Evolutionary conservation across 2,329 filamentous ascomycete species (phyloP).

Genomic region (Xylariaceae sp.): DNA sequence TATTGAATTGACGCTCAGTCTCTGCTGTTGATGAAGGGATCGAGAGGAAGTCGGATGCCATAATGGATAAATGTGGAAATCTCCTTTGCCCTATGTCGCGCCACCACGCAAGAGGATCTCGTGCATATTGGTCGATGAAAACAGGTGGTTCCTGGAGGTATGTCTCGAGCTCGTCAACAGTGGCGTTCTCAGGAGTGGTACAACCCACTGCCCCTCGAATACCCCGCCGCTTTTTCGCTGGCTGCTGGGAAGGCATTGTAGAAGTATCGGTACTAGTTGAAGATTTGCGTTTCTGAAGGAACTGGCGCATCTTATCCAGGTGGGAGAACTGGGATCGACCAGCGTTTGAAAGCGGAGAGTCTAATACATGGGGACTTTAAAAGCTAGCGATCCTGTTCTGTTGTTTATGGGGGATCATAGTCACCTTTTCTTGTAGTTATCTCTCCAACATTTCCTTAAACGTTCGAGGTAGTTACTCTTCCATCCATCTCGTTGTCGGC

Average conservation of each 20-base stretch:
- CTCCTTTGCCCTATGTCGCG: neutral
- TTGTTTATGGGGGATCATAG: no score
- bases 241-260: no score
- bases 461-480: neutral
- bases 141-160: neutral
- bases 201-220: no score
- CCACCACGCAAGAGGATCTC: neutral
- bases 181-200: neutral
- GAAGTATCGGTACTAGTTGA: no score
- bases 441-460: neutral
- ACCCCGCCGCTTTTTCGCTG: no score
- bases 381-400: no score
- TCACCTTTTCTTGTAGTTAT: no score
- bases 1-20: conserved; percentile 8
- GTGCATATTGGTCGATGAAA: neutral
- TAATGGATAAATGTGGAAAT: conserved; percentile 2
- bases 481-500: neutral
- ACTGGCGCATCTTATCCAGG: no score
- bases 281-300: no score
- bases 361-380: no score
- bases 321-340: no score
- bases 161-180: neutral
- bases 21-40: conserved; percentile 1
- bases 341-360: no score
- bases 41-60: conserved; percentile 3